Evolutionary conservation across 345 rosid genomes (phyloP).

Genomic region (Lepidium didymum): DNA sequence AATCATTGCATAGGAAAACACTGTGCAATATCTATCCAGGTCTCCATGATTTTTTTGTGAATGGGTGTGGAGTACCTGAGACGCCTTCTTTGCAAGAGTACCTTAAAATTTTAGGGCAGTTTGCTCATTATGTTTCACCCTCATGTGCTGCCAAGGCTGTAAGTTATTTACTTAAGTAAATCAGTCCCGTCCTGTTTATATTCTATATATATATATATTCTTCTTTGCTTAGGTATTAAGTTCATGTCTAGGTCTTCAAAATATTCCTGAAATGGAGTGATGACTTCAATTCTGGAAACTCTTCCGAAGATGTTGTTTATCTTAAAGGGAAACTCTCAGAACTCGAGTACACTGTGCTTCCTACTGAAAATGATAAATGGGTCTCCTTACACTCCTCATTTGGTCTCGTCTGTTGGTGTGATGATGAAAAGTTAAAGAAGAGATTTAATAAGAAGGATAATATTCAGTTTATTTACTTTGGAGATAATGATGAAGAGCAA

Average conservation of each 20-base stretch:
- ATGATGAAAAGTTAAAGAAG: conserved; percentile 53
- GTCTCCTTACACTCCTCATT: conserved; percentile 77
- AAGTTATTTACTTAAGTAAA: conserved; percentile 29
- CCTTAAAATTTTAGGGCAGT: conserved; percentile 51
- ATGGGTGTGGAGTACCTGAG: conserved; percentile 63
- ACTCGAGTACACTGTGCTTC: conserved; percentile 61
- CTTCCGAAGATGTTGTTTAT: conserved; percentile 43
- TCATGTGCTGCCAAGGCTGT: conserved; percentile 66
- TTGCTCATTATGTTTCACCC: conserved; percentile 59
- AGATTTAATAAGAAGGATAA: conserved; percentile 51
- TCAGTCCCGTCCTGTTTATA: background rate
- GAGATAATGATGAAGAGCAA: conserved; percentile 43
- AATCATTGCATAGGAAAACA: conserved; percentile 41
- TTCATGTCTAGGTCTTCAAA: conserved; percentile 62
- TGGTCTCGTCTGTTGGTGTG: conserved; percentile 85
- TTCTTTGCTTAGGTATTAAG: conserved; percentile 14
- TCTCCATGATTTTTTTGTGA: conserved; percentile 78
- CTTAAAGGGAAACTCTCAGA: conserved; percentile 56
- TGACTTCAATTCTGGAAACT: conserved; percentile 52
- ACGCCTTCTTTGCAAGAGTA: conserved; percentile 55
- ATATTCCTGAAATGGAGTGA: conserved; percentile 75
- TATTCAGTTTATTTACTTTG: conserved; percentile 59
- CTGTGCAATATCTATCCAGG: conserved; percentile 70
- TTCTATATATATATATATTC: background rate
- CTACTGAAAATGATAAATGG: conserved; percentile 68